Conservation (phyloP, 2,329 filamentous ascomycete species). For the Penicillium sp. region DNA sequence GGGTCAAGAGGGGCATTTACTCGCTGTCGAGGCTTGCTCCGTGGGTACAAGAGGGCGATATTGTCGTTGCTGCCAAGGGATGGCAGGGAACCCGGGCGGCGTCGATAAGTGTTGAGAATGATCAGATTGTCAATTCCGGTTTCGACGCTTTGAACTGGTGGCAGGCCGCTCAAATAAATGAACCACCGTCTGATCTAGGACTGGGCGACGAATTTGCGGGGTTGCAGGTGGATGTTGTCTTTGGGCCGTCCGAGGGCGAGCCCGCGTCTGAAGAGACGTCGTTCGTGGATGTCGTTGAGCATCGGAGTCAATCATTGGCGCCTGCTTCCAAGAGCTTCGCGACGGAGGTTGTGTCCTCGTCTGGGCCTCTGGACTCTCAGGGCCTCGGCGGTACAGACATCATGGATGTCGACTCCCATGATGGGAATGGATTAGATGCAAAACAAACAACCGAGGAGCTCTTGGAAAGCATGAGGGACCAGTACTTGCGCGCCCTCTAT, state of each 20-base stretch:
- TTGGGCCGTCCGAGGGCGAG: slow-evolving; percentile 18
- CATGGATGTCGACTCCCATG: slow-evolving; percentile 14
- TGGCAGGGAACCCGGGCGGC: slow-evolving; percentile 16
- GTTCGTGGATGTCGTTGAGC: slow-evolving; percentile 18
- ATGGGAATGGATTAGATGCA: slow-evolving; percentile 11
- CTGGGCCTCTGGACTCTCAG: slow-evolving; percentile 15
- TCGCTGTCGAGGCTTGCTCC: slow-evolving; percentile 34
- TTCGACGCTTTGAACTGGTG: slow-evolving; percentile 29
- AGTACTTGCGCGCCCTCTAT: slow-evolving; percentile 43
- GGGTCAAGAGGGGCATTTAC: slow-evolving; percentile 38
- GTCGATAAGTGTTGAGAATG: slow-evolving; percentile 4
- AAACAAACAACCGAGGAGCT: slow-evolving; percentile 33
- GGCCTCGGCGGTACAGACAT: slow-evolving; percentile 1
- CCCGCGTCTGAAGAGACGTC: slow-evolving; percentile 8
- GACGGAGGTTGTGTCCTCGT: slow-evolving; percentile 2
- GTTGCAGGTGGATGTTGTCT: slow-evolving; percentile 29
- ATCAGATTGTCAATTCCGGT: slow-evolving; percentile 1
- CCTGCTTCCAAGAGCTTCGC: slow-evolving; percentile 3
- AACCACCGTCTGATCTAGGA: slow-evolving; percentile 20
- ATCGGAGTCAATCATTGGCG: slow-evolving; percentile 13
- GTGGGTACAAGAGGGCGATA: slow-evolving; percentile 35
- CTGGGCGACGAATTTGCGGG: slow-evolving; percentile 20
- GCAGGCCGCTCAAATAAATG: slow-evolving; percentile 31
- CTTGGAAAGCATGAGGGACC: slow-evolving; percentile 33
- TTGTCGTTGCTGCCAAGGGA: slow-evolving; percentile 36